Conservation (phyloP, 1,284 basidiomycete genomes). For the Somion occarium region DNA sequence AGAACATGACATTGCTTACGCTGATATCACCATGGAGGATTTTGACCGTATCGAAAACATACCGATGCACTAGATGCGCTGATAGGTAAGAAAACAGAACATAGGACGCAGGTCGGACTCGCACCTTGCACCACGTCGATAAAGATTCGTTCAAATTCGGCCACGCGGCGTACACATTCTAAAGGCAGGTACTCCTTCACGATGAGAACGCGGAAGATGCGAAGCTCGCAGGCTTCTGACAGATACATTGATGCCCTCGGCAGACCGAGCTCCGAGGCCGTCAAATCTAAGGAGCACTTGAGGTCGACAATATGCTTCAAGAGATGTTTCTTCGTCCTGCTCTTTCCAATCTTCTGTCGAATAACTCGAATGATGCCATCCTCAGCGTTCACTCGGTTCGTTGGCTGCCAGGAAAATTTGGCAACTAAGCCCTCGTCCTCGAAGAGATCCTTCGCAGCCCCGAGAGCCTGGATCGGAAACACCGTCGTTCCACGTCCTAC, state of each 20-base stretch:
- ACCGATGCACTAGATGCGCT: not conserved
- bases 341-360: not conserved
- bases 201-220: not conserved
- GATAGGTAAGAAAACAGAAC: not conserved
- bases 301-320: constrained; percentile 3
- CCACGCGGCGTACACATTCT: not conserved
- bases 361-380: not conserved
- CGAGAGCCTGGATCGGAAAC: not conserved
- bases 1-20: constrained; percentile 25
- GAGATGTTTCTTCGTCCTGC: not conserved
- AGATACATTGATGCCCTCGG: constrained; percentile 1
- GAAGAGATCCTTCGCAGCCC: not conserved
- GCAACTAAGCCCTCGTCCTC: not conserved
- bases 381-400: not conserved
- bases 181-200: not conserved
- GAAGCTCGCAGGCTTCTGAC: not conserved
- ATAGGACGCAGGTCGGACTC: too few relatives aligned
- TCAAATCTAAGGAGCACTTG: not conserved
- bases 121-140: not conserved
- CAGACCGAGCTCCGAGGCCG: not conserved
- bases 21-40: constrained; percentile 25
- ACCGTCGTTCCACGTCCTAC: constrained; percentile 6
- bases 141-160: constrained; percentile 3
- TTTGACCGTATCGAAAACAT: not conserved
- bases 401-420: not conserved